phyloP scores from a whole-genome alignment of 2,329 filamentous ascomycete species.

The Thielaviopsis punctulata region DNA sequence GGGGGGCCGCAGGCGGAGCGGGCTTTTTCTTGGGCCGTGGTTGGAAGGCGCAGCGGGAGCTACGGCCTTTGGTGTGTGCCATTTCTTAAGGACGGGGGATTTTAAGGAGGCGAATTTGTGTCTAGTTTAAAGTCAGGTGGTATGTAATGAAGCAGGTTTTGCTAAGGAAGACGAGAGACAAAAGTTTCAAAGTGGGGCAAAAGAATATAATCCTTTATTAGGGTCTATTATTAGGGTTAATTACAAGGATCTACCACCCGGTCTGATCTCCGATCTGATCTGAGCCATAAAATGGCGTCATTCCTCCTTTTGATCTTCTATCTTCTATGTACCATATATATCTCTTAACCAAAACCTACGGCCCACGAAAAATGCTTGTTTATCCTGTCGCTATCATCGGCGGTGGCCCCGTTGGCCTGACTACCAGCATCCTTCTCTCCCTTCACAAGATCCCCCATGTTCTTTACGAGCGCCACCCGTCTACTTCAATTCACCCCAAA shows the following conservation, averaged over 20 bases:
- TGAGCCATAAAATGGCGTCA: too few relatives aligned
- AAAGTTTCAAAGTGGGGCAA: background rate
- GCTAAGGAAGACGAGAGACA: background rate
- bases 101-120: too few relatives aligned
- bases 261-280: too few relatives aligned
- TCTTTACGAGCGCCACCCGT: slow-evolving; percentile 4
- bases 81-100: background rate
- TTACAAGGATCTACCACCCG: too few relatives aligned
- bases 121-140: too few relatives aligned
- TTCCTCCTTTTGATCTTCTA: too few relatives aligned
- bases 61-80: slow-evolving; percentile 9
- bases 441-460: slow-evolving; percentile 4
- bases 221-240: too few relatives aligned
- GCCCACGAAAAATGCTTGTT: too few relatives aligned
- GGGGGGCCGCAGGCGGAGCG: background rate
- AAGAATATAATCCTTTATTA: background rate
- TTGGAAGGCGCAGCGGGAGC: slow-evolving; percentile 12
- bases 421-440: slow-evolving; percentile 4
- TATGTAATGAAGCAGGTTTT: background rate
- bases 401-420: slow-evolving; percentile 5
- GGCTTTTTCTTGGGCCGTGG: slow-evolving; percentile 11
- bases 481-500: slow-evolving; percentile 7
- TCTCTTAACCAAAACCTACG: background rate
- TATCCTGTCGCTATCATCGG: slow-evolving; percentile 4
- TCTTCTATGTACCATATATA: slow-evolving; percentile 15